Conservation (phyloP, 495 filamentous ascomycete species). For the Clavariopsis aquatica region DNA sequence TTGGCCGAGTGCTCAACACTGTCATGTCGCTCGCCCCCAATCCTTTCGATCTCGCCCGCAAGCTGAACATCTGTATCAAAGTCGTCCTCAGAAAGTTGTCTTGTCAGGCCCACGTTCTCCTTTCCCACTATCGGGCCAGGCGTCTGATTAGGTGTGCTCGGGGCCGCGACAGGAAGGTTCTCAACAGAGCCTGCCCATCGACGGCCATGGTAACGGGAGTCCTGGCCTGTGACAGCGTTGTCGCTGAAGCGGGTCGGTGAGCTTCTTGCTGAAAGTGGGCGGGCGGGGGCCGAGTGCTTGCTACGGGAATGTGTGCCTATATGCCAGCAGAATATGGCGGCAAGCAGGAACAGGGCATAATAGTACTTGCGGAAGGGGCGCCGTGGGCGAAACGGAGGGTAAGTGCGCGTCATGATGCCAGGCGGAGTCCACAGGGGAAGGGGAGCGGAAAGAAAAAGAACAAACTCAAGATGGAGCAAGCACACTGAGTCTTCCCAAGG, state of each 20-base stretch:
- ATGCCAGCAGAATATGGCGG: conserved; percentile 12
- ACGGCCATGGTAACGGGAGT: background rate
- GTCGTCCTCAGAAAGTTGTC: no score
- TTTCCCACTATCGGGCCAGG: no score
- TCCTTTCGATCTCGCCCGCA: conserved; percentile 8
- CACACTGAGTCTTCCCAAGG: no score
- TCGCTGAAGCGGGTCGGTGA: background rate
- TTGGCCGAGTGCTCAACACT: conserved; percentile 20
- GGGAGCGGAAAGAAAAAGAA: no score
- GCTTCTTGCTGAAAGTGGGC: background rate
- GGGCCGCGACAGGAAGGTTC: no score
- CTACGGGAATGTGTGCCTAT: background rate
- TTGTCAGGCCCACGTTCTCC: background rate
- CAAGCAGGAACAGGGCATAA: conserved; percentile 18
- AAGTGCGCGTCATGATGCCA: conserved; percentile 9
- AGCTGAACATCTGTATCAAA: no score
- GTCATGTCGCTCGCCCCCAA: background rate
- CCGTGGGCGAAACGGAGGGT: conserved; percentile 16
- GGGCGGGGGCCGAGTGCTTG: background rate
- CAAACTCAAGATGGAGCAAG: no score
- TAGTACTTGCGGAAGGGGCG: conserved; percentile 21
- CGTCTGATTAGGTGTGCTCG: no score
- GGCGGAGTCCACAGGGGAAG: no score
- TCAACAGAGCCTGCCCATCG: background rate
- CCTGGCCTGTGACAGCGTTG: background rate